phyloP scores from a whole-genome alignment of 176 grass and related monocot genomes.

The Ensete glaucum region DNA sequence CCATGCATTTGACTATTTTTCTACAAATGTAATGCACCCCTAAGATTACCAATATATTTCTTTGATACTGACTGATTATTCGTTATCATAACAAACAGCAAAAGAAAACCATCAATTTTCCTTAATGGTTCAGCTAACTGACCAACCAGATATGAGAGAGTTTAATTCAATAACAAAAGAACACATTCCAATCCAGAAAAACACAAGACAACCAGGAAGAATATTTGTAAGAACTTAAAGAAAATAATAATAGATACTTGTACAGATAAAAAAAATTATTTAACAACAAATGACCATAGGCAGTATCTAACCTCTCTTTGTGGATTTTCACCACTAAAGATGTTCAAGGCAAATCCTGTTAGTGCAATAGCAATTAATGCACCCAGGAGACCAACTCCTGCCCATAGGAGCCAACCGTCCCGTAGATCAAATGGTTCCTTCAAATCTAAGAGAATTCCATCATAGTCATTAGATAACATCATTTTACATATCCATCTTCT shows the following conservation, averaged over 20 bases:
- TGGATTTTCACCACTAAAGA: constrained; percentile 67
- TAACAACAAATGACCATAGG: constrained; percentile 3
- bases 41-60: too few relatives aligned
- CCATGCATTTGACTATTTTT: too few relatives aligned
- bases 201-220: too few relatives aligned
- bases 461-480: neutral
- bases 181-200: neutral
- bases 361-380: constrained; percentile 69
- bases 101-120: too few relatives aligned
- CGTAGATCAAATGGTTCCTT: constrained; percentile 72
- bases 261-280: constrained; percentile 1
- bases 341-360: constrained; percentile 48
- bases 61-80: too few relatives aligned
- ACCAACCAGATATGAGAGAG: too few relatives aligned
- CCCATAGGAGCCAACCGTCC: constrained; percentile 92
- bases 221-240: too few relatives aligned
- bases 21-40: too few relatives aligned
- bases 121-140: too few relatives aligned
- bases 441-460: constrained; percentile 47
- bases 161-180: neutral
- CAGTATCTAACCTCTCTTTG: constrained; percentile 60
- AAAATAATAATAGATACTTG: neutral
- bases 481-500: neutral
- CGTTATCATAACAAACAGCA: too few relatives aligned
- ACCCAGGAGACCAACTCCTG: constrained; percentile 57